Percentiles rank a stretch among this genome's conserved stretches.
phyloP scores from a whole-genome alignment of 169 alveolate genomes.

The Plasmodium sp. region DNA sequence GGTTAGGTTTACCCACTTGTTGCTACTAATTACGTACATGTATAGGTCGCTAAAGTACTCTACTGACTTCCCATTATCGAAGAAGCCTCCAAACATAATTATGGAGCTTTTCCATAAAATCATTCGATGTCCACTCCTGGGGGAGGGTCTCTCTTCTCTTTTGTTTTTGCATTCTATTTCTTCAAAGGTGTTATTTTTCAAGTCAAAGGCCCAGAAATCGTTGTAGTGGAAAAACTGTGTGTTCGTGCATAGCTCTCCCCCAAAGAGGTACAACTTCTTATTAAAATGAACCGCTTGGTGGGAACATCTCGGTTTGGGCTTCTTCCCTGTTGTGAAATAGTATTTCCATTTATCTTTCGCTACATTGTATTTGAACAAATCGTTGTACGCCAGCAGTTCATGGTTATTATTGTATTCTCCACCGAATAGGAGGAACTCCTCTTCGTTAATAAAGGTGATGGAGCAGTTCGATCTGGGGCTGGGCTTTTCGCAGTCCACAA shows the following conservation, averaged over 20 bases:
- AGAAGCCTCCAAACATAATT: conserved; percentile 93
- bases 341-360: conserved; percentile 88
- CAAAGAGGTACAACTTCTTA: conserved; percentile 89
- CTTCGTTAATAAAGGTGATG: conserved; percentile 80
- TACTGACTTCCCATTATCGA: conserved; percentile 87
- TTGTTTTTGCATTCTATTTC: conserved; percentile 85
- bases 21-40: conserved; percentile 76
- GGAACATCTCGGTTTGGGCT: conserved; percentile 92
- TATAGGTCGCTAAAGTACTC: conserved; percentile 91
- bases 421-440: conserved; percentile 89
- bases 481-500: conserved; percentile 78
- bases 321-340: conserved; percentile 76
- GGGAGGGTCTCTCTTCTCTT: conserved; percentile 83
- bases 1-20: conserved; percentile 76
- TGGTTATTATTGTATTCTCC: conserved; percentile 92
- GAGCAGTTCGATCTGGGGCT: conserved; percentile 85
- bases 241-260: conserved; percentile 92
- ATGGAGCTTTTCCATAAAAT: conserved; percentile 91
- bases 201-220: conserved; percentile 89
- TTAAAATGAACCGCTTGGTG: conserved; percentile 91
- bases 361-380: conserved; percentile 87
- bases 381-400: conserved; percentile 87
- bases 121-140: conserved; percentile 94
- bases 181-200: conserved; percentile 85
- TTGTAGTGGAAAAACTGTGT: conserved; percentile 91